Conservation (phyloP, 169 alveolate species). For the Babesia ovis region DNA sequence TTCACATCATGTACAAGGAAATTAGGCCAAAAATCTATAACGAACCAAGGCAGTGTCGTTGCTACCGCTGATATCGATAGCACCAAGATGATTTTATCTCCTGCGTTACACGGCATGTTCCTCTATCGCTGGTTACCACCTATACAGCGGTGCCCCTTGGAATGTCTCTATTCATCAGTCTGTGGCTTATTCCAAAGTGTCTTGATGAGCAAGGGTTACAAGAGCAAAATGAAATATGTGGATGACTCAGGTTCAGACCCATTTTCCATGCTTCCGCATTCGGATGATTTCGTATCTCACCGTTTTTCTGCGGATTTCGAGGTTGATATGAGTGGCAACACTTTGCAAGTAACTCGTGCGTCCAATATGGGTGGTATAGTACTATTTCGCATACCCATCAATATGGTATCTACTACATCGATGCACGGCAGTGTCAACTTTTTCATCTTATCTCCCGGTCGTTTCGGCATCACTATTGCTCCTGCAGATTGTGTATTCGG, state of each 20-base stretch:
- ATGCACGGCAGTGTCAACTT: conserved; percentile 67
- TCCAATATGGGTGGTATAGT: conserved; percentile 86
- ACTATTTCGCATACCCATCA: conserved; percentile 84
- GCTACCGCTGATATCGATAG: neutral
- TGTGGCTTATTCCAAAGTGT: conserved; percentile 36
- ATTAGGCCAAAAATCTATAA: conserved; percentile 18
- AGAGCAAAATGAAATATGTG: conserved; percentile 39
- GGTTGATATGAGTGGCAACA: conserved; percentile 75
- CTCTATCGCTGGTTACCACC: conserved; percentile 65
- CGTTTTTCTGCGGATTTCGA: conserved; percentile 77
- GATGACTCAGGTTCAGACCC: conserved; percentile 67
- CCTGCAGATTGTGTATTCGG: conserved; percentile 88
- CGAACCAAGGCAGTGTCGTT: conserved; percentile 5
- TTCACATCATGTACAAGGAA: conserved; percentile 27
- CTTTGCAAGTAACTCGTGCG: conserved; percentile 78
- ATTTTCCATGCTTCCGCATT: conserved; percentile 72
- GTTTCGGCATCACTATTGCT: conserved; percentile 91
- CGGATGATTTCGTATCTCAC: conserved; percentile 77
- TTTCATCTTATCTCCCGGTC: conserved; percentile 80
- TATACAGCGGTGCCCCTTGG: conserved; percentile 45
- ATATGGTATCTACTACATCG: conserved; percentile 75
- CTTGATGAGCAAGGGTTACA: conserved; percentile 33
- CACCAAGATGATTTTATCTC: conserved; percentile 15
- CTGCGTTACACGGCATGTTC: conserved; percentile 57
- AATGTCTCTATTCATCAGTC: conserved; percentile 45